Evolutionary conservation across 139 green algal genomes (phyloP), one percentile per base, ranked within the genome.

Genomic region (Nannochloris sp.): DNA sequence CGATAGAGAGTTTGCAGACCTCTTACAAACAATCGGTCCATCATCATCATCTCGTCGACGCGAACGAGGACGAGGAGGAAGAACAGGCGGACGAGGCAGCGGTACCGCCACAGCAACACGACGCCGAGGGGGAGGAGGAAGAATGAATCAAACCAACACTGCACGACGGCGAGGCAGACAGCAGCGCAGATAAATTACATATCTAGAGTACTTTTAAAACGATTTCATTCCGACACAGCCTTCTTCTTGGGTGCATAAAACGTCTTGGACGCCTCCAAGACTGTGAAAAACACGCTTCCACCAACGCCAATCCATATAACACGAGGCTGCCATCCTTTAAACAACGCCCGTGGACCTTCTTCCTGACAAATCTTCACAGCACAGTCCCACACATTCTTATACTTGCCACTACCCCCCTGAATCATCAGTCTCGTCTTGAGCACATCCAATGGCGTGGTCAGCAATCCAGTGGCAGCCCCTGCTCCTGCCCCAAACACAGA

Each of bases 271-370:
- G 71, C 59, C 59, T 89, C 83, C 5, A 89, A 56, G 16, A 79
- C 83, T 2, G 88, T 89, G 82, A 96, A 96, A 73, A 96, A 96
- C 9, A 96, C 83, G 66, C 85, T 91, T 50, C 89, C 89, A 33
- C 93, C 93, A 16, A 99, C 76, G 9, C 75, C 85, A 65, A 99
- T 99, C 93, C 93, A 99, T 25, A 94, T 81, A 40, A 98, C 83
- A 10, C 93, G 79, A 5, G 93, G 91, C 78, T 95, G 78, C 85
- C 91, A 93, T 16, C 93, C 93, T 20, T 56, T 51, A 69, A 98
- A 83, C 67, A 98, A 84, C 13, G 92, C 84, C 2, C 49, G 37
- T 12, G 75, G 12, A 20, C 93, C 93, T 75, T 98, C 93, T 55
- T 93, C 73, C 20, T 62, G 55, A 0, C 74, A 61, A 50, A 97